Conservation (phyloP, 805 yeast species). For the Yamadazyma olivae region DNA sequence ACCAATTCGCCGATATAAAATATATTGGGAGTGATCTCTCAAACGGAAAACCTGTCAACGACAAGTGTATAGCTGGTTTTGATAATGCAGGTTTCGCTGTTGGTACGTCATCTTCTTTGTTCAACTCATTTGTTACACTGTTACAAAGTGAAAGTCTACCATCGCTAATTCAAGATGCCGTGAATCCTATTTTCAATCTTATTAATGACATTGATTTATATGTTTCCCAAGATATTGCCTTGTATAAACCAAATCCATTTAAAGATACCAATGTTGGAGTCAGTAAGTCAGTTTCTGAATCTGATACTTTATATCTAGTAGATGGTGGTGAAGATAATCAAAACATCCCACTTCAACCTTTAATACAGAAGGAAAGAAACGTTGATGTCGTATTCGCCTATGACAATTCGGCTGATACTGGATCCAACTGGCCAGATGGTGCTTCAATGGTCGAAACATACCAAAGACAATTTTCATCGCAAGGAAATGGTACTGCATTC, state of each 20-base stretch:
- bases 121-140: slow-evolving; percentile 61
- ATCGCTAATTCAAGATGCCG: slow-evolving; percentile 15
- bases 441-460: slow-evolving; percentile 29
- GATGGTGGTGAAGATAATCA: slow-evolving; percentile 42
- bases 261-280: slow-evolving; percentile 33
- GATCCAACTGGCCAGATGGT: slow-evolving; percentile 36
- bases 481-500: slow-evolving; percentile 60
- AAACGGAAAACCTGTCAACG: slow-evolving; percentile 50
- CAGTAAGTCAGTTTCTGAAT: slow-evolving; percentile 14
- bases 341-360: slow-evolving; percentile 35
- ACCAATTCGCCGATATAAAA: slow-evolving; percentile 60
- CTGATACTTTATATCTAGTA: slow-evolving; percentile 25
- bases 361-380: slow-evolving; percentile 27
- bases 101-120: slow-evolving; percentile 80
- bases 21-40: slow-evolving; percentile 67
- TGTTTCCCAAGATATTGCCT: slow-evolving; percentile 53
- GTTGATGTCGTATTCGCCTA: slow-evolving; percentile 35
- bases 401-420: slow-evolving; percentile 35
- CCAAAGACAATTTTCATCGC: slow-evolving; percentile 31
- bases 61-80: slow-evolving; percentile 57
- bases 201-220: slow-evolving; percentile 44
- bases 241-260: slow-evolving; percentile 67
- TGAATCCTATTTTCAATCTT: slow-evolving; percentile 20
- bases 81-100: slow-evolving; percentile 80
- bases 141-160: slow-evolving; percentile 41